Percentiles rank a stretch among this genome's conserved stretches.
Conservation (phyloP, 495 filamentous ascomycete species). For the Aspergillus conjunctus region DNA sequence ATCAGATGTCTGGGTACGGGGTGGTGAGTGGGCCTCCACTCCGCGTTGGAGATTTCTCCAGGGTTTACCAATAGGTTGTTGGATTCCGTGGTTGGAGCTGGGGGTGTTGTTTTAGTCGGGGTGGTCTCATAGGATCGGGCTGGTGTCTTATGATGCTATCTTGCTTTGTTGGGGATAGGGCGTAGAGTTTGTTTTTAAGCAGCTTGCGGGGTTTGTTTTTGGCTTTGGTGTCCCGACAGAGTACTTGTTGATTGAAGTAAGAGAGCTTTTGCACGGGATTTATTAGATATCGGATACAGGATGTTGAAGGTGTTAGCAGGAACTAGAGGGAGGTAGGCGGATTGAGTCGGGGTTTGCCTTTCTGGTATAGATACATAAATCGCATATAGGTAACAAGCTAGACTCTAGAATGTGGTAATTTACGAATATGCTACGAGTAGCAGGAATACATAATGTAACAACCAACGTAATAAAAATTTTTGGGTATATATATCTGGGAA, state of each 20-base stretch:
- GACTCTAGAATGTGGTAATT: no score
- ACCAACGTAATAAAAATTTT: background rate
- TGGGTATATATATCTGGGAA: background rate
- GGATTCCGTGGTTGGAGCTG: constrained; percentile 1
- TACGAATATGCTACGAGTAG: no score
- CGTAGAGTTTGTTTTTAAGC: constrained; percentile 1
- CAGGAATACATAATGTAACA: no score
- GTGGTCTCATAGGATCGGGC: background rate
- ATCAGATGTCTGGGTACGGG: background rate
- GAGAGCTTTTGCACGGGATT: no score
- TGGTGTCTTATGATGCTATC: background rate
- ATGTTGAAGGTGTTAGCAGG: background rate
- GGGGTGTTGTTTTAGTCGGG: background rate
- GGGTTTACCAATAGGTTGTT: background rate
- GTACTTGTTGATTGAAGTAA: no score
- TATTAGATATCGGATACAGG: background rate
- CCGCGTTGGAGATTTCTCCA: background rate
- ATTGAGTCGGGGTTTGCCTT: background rate
- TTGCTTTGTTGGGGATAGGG: background rate
- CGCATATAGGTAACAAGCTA: no score
- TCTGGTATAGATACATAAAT: background rate
- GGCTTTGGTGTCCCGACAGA: no score
- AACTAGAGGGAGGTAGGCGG: no score
- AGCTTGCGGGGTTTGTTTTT: background rate
- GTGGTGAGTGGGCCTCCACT: background rate